Evolutionary conservation across 2,329 filamentous ascomycete genomes (phyloP).

Genomic region (Colletotrichum eleusines): DNA sequence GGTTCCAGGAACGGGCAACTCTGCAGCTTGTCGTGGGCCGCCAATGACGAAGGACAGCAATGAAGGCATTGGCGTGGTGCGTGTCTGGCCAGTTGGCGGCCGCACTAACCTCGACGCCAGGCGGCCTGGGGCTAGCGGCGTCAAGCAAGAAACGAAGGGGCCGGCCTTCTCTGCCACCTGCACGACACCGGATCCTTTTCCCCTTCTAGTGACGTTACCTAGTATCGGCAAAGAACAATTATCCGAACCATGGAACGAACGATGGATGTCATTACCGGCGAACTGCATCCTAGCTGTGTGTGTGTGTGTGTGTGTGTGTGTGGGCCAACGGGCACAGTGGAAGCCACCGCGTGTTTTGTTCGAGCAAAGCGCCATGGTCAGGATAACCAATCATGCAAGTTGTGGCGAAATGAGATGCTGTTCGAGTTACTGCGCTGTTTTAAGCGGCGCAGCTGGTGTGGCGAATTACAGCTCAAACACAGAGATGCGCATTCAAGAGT

Average conservation of each 20-base stretch:
- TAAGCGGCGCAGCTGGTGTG: constrained; percentile 22
- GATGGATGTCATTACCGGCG: constrained; percentile 15
- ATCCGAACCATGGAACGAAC: constrained; percentile 35
- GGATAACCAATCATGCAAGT: constrained; percentile 14
- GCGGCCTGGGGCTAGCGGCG: not conserved
- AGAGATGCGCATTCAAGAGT: no score
- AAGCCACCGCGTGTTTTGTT: constrained; percentile 18
- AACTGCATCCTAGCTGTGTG: constrained; percentile 15
- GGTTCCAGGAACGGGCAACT: constrained; percentile 27
- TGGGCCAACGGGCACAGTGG: constrained; percentile 15
- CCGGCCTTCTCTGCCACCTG: not conserved
- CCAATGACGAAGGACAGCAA: constrained; percentile 9
- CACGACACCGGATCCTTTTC: not conserved
- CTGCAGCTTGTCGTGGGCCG: constrained; percentile 1
- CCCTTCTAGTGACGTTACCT: constrained; percentile 13
- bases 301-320: constrained; percentile 20
- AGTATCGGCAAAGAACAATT: constrained; percentile 24
- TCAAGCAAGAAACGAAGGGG: not conserved
- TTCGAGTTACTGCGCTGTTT: not conserved
- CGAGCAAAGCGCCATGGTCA: constrained; percentile 11
- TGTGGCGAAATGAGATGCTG: constrained; percentile 23
- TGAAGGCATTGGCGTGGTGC: not conserved
- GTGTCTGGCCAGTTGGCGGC: constrained; percentile 22
- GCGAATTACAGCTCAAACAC: constrained; percentile 25
- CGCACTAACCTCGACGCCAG: not conserved